Percentiles rank a stretch among this genome's conserved stretches.
Conservation (phyloP, 2,329 filamentous ascomycete genomes). For the Botryotinia globosa region DNA sequence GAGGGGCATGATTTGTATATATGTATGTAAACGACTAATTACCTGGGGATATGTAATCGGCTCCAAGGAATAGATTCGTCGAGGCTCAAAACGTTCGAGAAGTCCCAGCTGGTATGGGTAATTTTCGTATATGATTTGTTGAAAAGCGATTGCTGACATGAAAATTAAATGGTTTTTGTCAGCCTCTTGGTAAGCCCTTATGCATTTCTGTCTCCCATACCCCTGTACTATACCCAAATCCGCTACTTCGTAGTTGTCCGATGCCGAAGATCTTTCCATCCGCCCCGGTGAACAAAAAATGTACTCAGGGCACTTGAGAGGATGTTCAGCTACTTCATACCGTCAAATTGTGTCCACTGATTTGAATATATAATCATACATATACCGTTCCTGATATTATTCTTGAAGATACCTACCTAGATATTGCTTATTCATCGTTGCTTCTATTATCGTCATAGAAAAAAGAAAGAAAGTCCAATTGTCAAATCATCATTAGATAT, state of each 20-base stretch:
- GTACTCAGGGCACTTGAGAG: background rate
- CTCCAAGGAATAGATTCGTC: background rate
- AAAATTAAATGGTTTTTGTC: constrained; percentile 22
- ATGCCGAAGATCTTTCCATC: background rate
- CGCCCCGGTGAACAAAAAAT: background rate
- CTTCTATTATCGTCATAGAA: background rate
- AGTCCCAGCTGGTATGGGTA: background rate
- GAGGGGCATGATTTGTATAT: constrained; percentile 9
- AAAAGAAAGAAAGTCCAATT: background rate
- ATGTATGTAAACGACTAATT: background rate
- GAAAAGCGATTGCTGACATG: constrained; percentile 26
- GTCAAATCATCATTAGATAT: background rate
- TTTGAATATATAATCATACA: background rate
- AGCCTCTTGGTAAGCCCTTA: constrained; percentile 19
- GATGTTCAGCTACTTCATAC: background rate
- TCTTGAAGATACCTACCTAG: background rate
- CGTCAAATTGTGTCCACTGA: background rate
- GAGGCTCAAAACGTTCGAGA: background rate
- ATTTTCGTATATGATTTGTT: constrained; percentile 1
- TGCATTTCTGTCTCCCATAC: background rate
- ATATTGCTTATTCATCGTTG: background rate
- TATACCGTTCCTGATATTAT: background rate
- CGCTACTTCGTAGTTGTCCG: background rate
- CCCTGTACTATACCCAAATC: background rate
- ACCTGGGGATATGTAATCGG: background rate